Conservation (phyloP, 176 grass and related monocot species). For the Ensete ventricosum region DNA sequence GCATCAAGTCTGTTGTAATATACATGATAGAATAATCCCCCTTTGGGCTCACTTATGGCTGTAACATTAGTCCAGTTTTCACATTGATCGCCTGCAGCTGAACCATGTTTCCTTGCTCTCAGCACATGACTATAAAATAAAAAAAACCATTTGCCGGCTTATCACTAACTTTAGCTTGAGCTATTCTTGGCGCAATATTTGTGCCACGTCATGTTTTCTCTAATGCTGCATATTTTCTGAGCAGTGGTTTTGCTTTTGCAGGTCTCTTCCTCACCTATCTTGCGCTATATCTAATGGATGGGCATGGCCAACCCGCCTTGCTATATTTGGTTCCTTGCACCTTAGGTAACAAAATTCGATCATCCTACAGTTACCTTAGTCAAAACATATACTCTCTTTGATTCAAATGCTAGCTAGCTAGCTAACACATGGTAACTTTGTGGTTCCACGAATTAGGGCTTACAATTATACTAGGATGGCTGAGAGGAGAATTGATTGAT, state of each 20-base stretch:
- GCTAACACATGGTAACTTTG: not conserved
- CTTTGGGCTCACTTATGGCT: no score
- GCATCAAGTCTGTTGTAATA: no score
- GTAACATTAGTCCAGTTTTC: no score
- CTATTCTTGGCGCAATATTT: not conserved
- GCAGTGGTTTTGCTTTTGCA: constrained; percentile 20
- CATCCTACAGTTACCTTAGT: not conserved
- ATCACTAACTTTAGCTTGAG: no score
- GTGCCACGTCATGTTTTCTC: not conserved
- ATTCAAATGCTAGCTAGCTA: not conserved
- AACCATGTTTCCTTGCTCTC: no score
- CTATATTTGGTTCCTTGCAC: constrained; percentile 90
- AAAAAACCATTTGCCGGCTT: no score
- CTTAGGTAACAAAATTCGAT: constrained; percentile 41
- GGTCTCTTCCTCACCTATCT: constrained; percentile 87
- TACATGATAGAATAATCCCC: no score
- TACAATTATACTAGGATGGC: constrained; percentile 67
- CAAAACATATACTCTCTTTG: not conserved
- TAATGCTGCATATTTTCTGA: constrained; percentile 5
- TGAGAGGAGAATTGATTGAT: constrained; percentile 68
- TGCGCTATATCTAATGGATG: constrained; percentile 79
- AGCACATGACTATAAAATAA: no score
- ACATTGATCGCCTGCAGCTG: no score
- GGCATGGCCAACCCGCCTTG: constrained; percentile 78
- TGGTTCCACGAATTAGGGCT: constrained; percentile 30